These are phyloP conservation scores for Botrytis squamosa DNA, from an alignment of 2,329 filamentous ascomycete genomes.

Conservation along the genomic window DNA sequence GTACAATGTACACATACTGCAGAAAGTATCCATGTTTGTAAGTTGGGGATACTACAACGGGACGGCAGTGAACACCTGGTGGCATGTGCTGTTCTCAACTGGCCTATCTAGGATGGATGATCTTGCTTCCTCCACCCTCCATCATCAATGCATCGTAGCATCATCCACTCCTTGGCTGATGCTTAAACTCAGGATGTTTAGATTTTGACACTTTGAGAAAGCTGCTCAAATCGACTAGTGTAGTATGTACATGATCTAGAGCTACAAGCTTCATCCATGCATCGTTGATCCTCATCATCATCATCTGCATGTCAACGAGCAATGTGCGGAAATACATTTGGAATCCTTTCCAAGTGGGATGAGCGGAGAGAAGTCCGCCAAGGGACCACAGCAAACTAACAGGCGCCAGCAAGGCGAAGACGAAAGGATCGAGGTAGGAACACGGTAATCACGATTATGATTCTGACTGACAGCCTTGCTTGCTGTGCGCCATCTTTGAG, in stretches of 20 bases:
- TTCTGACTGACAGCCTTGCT: slow-evolving; percentile 2
- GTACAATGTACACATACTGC: slow-evolving; percentile 27
- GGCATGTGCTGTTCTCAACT: slow-evolving; percentile 29
- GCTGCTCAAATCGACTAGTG: slow-evolving; percentile 6
- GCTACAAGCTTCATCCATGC: slow-evolving; percentile 19
- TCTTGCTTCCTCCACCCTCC: slow-evolving; percentile 6
- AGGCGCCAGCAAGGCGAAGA: slow-evolving; percentile 11
- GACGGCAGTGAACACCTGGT: slow-evolving; percentile 30
- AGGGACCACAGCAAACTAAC: slow-evolving; percentile 6
- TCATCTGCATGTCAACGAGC: slow-evolving; percentile 22
- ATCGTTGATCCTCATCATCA: slow-evolving; percentile 19
- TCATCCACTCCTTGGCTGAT: slow-evolving; percentile 21
- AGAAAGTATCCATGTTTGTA: slow-evolving; percentile 16
- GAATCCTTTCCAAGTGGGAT: slow-evolving; percentile 4
- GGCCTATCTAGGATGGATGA: slow-evolving; percentile 11
- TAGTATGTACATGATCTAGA: slow-evolving; percentile 1
- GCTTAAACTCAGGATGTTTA: slow-evolving; percentile 16
- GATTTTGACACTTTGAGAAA: slow-evolving; percentile 17
- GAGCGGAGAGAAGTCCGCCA: slow-evolving; percentile 10
- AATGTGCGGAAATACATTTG: slow-evolving; percentile 17
- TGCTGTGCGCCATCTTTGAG: slow-evolving; percentile 6
- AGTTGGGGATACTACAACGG: slow-evolving; percentile 21
- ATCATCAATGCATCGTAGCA: slow-evolving; percentile 20
- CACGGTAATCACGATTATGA: not conserved
- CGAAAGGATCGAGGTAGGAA: not conserved